A percentile compares a stretch with the other conserved stretches of the same genome.
phyloP scores from a whole-genome alignment of 176 grass and related monocot genomes.

The Carex littledalei region DNA sequence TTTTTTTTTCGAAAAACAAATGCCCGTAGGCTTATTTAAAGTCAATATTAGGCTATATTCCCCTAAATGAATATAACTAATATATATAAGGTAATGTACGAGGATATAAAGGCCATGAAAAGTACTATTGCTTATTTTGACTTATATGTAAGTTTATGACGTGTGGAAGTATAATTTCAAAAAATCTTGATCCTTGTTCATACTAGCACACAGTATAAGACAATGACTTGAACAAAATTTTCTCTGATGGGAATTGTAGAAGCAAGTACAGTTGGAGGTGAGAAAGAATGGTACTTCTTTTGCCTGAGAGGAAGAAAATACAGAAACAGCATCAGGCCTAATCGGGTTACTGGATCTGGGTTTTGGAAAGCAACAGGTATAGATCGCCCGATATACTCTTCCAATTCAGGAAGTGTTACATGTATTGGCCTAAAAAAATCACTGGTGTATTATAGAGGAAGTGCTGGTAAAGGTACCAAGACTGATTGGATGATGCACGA shows the following conservation, averaged over 20 bases:
- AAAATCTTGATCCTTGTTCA: neutral
- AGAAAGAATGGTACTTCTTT: slow-evolving; percentile 98
- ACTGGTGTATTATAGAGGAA: slow-evolving; percentile 79
- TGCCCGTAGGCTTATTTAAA: neutral
- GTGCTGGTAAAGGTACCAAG: slow-evolving; percentile 82
- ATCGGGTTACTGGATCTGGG: slow-evolving; percentile 80
- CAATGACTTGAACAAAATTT: neutral
- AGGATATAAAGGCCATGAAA: neutral
- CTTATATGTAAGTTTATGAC: neutral
- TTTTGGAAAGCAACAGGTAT: slow-evolving; percentile 99
- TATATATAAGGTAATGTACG: neutral
- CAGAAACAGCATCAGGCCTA: slow-evolving; percentile 95
- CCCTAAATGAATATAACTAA: neutral
- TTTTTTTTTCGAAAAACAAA: too few species aligned
- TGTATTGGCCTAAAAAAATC: slow-evolving; percentile 88
- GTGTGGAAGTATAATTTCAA: neutral
- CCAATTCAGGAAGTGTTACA: slow-evolving; percentile 21
- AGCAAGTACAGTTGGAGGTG: slow-evolving; percentile 48
- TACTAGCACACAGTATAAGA: neutral
- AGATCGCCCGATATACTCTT: slow-evolving; percentile 71
- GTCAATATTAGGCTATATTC: neutral
- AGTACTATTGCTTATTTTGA: neutral
- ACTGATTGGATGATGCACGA: slow-evolving; percentile 99
- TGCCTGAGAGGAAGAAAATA: slow-evolving; percentile 94
- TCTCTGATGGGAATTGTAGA: slow-evolving; percentile 27